phyloP scores from a whole-genome alignment of 768 basidiomycete genomes.

The Cubamyces lactineus region DNA sequence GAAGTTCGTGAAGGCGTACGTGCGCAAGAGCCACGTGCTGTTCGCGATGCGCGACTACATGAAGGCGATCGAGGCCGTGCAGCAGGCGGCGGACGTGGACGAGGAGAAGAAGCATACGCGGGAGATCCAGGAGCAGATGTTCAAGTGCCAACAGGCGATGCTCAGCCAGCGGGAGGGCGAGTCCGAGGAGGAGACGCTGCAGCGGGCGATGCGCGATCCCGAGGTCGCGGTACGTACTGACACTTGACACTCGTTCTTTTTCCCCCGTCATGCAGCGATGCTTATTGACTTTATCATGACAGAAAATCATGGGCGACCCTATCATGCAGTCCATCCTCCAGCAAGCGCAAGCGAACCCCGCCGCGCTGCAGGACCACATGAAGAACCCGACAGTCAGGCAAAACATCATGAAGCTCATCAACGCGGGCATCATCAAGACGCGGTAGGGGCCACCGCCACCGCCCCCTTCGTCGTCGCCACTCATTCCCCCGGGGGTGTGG shows the following conservation, averaged over 20 bases:
- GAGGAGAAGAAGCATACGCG: slow-evolving; percentile 77
- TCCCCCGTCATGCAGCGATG: background rate
- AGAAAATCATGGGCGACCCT: slow-evolving; percentile 88
- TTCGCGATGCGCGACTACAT: slow-evolving; percentile 90
- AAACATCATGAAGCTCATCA: slow-evolving; percentile 89
- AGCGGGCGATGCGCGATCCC: slow-evolving; percentile 96
- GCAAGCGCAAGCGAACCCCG: slow-evolving; percentile 89
- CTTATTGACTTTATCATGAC: background rate
- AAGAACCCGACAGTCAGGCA: slow-evolving; percentile 81
- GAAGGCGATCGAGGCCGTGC: slow-evolving; percentile 82
- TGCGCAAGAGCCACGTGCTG: slow-evolving; percentile 88
- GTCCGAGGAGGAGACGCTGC: slow-evolving; percentile 89
- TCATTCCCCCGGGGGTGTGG: background rate
- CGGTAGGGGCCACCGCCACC: slow-evolving; percentile 45
- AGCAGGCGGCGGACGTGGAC: slow-evolving; percentile 79
- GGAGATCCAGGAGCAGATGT: slow-evolving; percentile 82
- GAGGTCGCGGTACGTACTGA: slow-evolving; percentile 79
- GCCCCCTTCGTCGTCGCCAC: background rate
- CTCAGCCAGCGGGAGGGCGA: slow-evolving; percentile 80
- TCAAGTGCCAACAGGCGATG: slow-evolving; percentile 81
- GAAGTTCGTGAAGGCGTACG: slow-evolving; percentile 91
- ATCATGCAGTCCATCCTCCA: slow-evolving; percentile 94
- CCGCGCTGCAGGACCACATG: slow-evolving; percentile 93
- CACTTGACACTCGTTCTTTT: background rate
- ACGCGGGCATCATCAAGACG: slow-evolving; percentile 92